phyloP scores from a whole-genome alignment of 345 rosid genomes.

The Anacardium occidentale region DNA sequence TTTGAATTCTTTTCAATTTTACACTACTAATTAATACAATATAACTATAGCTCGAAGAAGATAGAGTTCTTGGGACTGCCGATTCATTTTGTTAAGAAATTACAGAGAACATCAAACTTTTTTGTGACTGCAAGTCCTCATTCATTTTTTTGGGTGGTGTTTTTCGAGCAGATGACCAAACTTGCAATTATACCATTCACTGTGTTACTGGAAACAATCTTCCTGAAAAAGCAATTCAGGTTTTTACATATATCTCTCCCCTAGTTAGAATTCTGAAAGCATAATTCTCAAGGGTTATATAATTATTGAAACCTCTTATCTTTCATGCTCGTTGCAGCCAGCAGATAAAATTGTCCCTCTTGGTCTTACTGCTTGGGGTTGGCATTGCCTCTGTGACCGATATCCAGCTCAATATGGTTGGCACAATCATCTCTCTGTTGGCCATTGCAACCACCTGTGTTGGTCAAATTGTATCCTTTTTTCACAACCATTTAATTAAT shows the following conservation, averaged over 20 bases:
- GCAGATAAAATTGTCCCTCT: slow-evolving; percentile 69
- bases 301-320: not conserved
- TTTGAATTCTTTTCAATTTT: too few relatives aligned
- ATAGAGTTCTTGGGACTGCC: too few relatives aligned
- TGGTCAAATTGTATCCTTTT: slow-evolving; percentile 89
- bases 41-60: too few relatives aligned
- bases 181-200: slow-evolving; percentile 99
- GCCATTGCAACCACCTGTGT: slow-evolving; percentile 93
- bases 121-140: not conserved
- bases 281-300: not conserved
- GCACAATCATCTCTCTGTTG: slow-evolving; percentile 73
- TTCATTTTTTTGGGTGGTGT: too few relatives aligned
- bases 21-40: too few relatives aligned
- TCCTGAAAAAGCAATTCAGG: slow-evolving; percentile 94
- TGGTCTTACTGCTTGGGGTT: slow-evolving; percentile 74
- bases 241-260: too few relatives aligned
- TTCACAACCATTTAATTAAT: too few relatives aligned
- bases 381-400: slow-evolving; percentile 93
- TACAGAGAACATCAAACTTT: too few relatives aligned
- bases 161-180: slow-evolving; percentile 79
- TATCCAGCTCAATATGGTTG: slow-evolving; percentile 84
- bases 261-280: not conserved
- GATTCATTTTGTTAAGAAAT: too few relatives aligned
- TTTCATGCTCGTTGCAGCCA: slow-evolving; percentile 48
- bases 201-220: slow-evolving; percentile 84